Percentiles rank a stretch among this genome's conserved stretches.
phyloP scores from a whole-genome alignment of 2,329 filamentous ascomycete species.

The Diplodia corticola region DNA sequence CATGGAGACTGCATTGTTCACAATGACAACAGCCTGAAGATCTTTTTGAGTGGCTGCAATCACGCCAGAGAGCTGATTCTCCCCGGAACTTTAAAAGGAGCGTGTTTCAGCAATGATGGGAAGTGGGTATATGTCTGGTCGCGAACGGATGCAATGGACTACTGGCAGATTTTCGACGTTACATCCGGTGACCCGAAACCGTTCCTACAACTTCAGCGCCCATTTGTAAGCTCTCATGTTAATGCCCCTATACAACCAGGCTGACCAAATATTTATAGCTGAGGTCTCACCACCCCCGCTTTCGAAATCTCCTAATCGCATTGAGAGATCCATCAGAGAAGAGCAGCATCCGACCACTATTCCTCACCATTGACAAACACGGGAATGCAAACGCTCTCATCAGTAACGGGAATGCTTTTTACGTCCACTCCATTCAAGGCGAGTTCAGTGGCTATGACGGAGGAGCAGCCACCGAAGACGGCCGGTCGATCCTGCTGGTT shows the following conservation, averaged over 20 bases:
- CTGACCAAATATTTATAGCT: not conserved
- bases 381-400: not conserved
- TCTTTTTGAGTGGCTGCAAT: not conserved
- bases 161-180: not conserved
- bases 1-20: not conserved
- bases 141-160: not conserved
- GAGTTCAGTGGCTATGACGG: not conserved
- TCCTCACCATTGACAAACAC: slow-evolving; percentile 4
- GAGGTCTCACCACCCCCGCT: not conserved
- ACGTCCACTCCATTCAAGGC: not conserved
- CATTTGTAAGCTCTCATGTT: not conserved
- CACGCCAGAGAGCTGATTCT: not conserved
- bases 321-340: not conserved
- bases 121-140: slow-evolving; percentile 9
- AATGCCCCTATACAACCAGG: not conserved
- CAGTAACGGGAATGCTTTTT: not conserved
- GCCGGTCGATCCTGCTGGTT: slow-evolving; percentile 1
- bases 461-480: not conserved
- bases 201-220: not conserved
- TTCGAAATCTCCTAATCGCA: not conserved
- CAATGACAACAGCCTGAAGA: not conserved
- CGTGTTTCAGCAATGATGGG: slow-evolving; percentile 7
- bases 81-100: not conserved
- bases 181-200: not conserved
- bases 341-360: not conserved